phyloP scores from a whole-genome alignment of 2,329 filamentous ascomycete species.

The Neofusicoccum cordaticola region DNA sequence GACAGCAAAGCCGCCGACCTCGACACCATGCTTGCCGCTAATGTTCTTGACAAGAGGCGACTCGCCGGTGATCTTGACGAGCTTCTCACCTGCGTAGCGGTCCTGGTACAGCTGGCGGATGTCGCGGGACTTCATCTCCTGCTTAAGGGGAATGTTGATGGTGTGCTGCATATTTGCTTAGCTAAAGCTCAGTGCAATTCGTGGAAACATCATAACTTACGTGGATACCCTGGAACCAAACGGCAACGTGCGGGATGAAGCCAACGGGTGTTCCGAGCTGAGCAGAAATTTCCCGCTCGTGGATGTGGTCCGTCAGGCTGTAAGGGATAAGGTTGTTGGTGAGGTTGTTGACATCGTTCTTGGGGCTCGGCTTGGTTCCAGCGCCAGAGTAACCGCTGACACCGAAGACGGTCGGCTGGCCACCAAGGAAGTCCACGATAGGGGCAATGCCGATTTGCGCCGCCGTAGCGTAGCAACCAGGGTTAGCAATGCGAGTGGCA shows the following conservation, averaged over 20 bases:
- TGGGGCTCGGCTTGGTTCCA: conserved; percentile 88
- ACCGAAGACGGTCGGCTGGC: conserved; percentile 80
- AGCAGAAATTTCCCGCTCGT: conserved; percentile 82
- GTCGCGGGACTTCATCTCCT: conserved; percentile 85
- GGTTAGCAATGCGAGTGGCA: conserved; percentile 82
- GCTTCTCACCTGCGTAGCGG: conserved; percentile 89
- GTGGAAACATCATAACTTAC: conserved; percentile 34
- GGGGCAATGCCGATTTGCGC: conserved; percentile 87
- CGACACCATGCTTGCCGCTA: conserved; percentile 78
- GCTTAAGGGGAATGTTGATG: conserved; percentile 82
- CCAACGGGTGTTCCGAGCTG: conserved; percentile 73
- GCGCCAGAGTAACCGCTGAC: conserved; percentile 93
- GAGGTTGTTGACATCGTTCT: conserved; percentile 84
- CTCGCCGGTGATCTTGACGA: conserved; percentile 89
- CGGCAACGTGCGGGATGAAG: conserved; percentile 92
- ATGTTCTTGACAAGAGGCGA: conserved; percentile 83
- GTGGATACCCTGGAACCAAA: conserved; percentile 95
- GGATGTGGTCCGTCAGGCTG: conserved; percentile 88
- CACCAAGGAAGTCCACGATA: conserved; percentile 72
- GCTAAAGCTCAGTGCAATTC: not conserved
- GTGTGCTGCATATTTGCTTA: conserved; percentile 58
- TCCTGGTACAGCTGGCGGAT: conserved; percentile 95
- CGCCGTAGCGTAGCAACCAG: conserved; percentile 92
- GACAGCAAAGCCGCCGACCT: conserved; percentile 95
- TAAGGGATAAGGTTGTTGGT: conserved; percentile 89